Percentiles rank a stretch among this genome's conserved stretches.
These are phyloP conservation scores for Zygosaccharomyces bailii DNA, from an alignment of 805 yeast genomes.

Conservation along the genomic window DNA sequence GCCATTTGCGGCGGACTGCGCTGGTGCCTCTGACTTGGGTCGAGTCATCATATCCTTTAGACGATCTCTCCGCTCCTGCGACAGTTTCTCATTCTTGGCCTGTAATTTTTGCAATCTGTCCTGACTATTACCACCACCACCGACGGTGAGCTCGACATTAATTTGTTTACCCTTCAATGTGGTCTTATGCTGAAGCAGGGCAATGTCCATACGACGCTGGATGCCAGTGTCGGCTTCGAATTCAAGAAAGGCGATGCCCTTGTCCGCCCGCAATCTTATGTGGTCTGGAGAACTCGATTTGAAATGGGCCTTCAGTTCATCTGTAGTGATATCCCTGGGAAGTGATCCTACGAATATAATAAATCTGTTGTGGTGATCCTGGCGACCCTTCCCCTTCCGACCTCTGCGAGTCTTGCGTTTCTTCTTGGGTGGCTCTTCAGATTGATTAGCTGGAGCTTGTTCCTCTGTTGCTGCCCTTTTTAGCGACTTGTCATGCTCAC, in stretches of 20 bases:
- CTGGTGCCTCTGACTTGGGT: constrained; percentile 31
- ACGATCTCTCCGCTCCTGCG: constrained; percentile 63
- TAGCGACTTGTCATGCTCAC: constrained; percentile 25
- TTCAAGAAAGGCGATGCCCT: constrained; percentile 91
- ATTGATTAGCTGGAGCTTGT: constrained; percentile 19
- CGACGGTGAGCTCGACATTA: constrained; percentile 94
- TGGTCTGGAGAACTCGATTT: constrained; percentile 67
- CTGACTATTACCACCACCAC: constrained; percentile 93
- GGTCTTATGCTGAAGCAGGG: constrained; percentile 80
- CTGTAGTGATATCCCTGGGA: constrained; percentile 65
- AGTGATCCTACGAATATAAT: constrained; percentile 87
- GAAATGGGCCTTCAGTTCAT: constrained; percentile 68
- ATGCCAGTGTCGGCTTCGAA: constrained; percentile 62
- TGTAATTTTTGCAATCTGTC: constrained; percentile 65
- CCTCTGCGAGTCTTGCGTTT: constrained; percentile 74
- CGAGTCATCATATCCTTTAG: constrained; percentile 46
- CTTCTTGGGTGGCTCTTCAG: constrained; percentile 46
- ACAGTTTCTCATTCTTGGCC: constrained; percentile 72
- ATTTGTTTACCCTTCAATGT: constrained; percentile 67
- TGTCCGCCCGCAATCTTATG: constrained; percentile 74
- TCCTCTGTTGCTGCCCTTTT: constrained; percentile 29
- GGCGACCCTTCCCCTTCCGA: constrained; percentile 50
- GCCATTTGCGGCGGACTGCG: constrained; percentile 9
- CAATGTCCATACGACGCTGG: constrained; percentile 76
- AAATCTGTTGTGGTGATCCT: constrained; percentile 55